A percentile compares a stretch with the other conserved stretches of the same genome.
phyloP scores from a whole-genome alignment of 2,329 filamentous ascomycete genomes.

The Aspergillus pseudoglaucus region DNA sequence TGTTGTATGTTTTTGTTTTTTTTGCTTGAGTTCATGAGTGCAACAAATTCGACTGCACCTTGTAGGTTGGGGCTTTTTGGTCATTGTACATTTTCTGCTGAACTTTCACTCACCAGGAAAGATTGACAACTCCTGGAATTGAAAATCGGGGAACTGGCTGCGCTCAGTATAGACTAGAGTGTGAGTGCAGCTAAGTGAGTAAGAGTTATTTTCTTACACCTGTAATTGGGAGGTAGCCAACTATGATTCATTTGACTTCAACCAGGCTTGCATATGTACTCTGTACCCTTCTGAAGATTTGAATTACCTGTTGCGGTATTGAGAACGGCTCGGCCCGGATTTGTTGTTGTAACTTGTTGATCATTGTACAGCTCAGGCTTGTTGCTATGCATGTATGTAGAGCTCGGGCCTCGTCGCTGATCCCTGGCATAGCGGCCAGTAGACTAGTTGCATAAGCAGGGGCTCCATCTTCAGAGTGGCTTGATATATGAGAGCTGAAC shows the following conservation, averaged over 20 bases:
- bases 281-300: neutral
- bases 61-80: too few relatives aligned
- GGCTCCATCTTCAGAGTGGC: neutral
- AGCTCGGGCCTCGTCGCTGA: neutral
- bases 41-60: too few relatives aligned
- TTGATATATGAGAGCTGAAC: slow-evolving; percentile 1
- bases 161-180: too few relatives aligned
- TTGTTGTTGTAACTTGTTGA: neutral
- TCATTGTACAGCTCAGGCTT: neutral
- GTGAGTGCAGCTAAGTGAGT: too few relatives aligned
- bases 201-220: neutral
- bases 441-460: neutral
- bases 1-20: neutral
- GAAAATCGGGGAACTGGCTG: neutral
- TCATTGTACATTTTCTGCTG: neutral
- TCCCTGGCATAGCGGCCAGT: neutral
- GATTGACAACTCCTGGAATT: neutral
- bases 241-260: neutral
- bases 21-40: neutral
- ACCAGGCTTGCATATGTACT: neutral
- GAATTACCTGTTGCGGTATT: neutral
- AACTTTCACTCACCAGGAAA: neutral
- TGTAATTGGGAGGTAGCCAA: neutral
- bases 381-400: neutral
- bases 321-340: neutral